These are phyloP conservation scores for Xylariaceae sp. DNA, from an alignment of 2,329 filamentous ascomycete genomes.

Conservation along the genomic window DNA sequence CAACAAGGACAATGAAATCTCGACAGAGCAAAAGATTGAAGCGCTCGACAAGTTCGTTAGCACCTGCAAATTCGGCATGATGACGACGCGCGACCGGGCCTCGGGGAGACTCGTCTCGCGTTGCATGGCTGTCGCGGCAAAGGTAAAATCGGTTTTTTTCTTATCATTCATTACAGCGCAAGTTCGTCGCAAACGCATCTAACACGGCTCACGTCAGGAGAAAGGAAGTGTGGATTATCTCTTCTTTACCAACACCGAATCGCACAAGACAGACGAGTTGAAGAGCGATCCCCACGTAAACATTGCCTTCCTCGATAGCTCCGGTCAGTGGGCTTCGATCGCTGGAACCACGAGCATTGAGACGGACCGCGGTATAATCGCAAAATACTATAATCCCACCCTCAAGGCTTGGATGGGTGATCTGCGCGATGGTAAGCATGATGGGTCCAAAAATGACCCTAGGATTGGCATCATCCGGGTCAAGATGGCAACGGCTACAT, in stretches of 20 bases:
- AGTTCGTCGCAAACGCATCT: neutral
- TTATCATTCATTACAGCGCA: neutral
- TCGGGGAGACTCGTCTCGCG: constrained; percentile 68
- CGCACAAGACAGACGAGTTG: constrained; percentile 80
- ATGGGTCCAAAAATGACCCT: constrained; percentile 76
- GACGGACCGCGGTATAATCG: constrained; percentile 62
- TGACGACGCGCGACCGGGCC: constrained; percentile 68
- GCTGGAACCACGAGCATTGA: constrained; percentile 67
- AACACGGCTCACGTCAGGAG: constrained; percentile 49
- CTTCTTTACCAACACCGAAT: constrained; percentile 89
- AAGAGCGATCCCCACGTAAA: constrained; percentile 68
- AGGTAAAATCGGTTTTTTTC: constrained; percentile 44
- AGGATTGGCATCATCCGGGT: constrained; percentile 77
- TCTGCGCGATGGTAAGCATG: constrained; percentile 74
- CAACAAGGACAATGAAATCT: constrained; percentile 59
- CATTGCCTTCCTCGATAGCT: constrained; percentile 69
- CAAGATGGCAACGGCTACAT: constrained; percentile 65
- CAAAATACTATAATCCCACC: constrained; percentile 67
- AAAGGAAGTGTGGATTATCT: constrained; percentile 72
- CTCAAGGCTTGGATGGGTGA: constrained; percentile 86
- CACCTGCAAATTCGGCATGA: constrained; percentile 77
- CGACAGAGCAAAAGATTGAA: constrained; percentile 69
- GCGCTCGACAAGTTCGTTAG: constrained; percentile 67
- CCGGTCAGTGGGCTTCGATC: constrained; percentile 81
- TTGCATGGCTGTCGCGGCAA: constrained; percentile 78